A percentile compares a stretch with the other conserved stretches of the same genome.
These are phyloP conservation scores for Acanthamoeba castellanii DNA, from an alignment of 208 protist genomes.

Conservation along the genomic window DNA sequence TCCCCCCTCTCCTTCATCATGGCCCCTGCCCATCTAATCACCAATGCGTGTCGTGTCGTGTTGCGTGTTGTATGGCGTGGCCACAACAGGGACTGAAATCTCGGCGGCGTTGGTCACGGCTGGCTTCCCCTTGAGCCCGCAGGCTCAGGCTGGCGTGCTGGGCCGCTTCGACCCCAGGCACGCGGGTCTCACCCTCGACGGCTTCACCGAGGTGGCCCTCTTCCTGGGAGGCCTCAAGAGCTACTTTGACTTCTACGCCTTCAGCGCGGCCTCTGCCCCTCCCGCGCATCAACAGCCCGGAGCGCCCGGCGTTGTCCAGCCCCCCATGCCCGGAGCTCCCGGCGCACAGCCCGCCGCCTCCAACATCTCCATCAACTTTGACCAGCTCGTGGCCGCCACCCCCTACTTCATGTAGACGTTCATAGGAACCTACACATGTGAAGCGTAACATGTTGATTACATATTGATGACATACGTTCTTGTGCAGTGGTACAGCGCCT, in stretches of 20 bases:
- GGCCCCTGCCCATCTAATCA: too few species aligned
- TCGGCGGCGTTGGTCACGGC: neutral
- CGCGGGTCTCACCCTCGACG: neutral
- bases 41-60: neutral
- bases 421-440: neutral
- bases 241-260: conserved; percentile 34
- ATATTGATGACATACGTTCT: too few species aligned
- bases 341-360: too few species aligned
- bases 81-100: neutral
- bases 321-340: neutral
- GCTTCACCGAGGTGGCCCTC: conserved; percentile 28
- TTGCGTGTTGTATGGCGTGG: neutral
- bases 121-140: neutral
- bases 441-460: neutral
- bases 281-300: neutral
- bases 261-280: neutral
- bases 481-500: neutral
- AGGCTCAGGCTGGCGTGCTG: neutral
- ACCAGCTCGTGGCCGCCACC: conserved; percentile 19
- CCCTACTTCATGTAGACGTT: conserved; percentile 11
- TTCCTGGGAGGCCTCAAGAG: neutral
- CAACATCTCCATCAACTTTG: conserved; percentile 6
- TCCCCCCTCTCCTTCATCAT: too few species aligned
- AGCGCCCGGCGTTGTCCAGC: too few species aligned
- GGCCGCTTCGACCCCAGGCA: neutral